Base-by-base conservation (phyloP, 2,329 filamentous ascomycete genomes). In the Penicillium carneum region DNA sequence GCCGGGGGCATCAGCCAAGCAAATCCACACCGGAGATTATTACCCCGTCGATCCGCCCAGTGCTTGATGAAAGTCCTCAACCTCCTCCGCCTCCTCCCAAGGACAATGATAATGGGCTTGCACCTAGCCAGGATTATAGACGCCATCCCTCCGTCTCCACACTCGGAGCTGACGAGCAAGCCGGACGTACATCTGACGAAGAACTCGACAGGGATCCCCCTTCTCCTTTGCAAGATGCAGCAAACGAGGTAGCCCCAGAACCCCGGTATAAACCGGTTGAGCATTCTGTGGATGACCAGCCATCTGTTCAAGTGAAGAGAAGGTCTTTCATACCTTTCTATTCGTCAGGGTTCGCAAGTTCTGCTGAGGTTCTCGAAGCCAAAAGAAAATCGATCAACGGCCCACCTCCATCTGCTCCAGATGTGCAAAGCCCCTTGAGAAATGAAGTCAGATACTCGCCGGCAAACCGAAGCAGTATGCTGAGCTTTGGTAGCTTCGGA, bases 61-160 rank as follows among this genome's bases (percentile, higher is more conserved):
- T 67, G 11, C 36, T 57, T n/a, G 63, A 64, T 20, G 57, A 64
- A 26, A 36, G 53, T 20, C 26, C 26, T 43, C 57, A 61, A 9
- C 46, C 61, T 12, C 43, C 51, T 31, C 43, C 54, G 36, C 57
- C 61, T 39, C 59, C 60, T 29, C 54, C 63, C 12, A 57, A 63
- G 45, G 56, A 62, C 43, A 20, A 51, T 20, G 49, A 60, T 41
- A 18, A 61, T 18, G 53, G 42, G 12, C 58, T 57, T 41, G 48
- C 46, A 9, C 62, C 59, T 38, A 48, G 54, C 56, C 48, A 47
- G n/a, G 61, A 62, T 16, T 42, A 52, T 41, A 43, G 31, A n/a
- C 61, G 63, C 16, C 65, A 68, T 34, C 53, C 62, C n/a, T 74
- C 72, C 0, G 55, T 73, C 46, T 75, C 73, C 29, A 71, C 72